Evolutionary conservation across 176 grass and related monocot genomes (phyloP).

Genomic region (Areca catechu): DNA sequence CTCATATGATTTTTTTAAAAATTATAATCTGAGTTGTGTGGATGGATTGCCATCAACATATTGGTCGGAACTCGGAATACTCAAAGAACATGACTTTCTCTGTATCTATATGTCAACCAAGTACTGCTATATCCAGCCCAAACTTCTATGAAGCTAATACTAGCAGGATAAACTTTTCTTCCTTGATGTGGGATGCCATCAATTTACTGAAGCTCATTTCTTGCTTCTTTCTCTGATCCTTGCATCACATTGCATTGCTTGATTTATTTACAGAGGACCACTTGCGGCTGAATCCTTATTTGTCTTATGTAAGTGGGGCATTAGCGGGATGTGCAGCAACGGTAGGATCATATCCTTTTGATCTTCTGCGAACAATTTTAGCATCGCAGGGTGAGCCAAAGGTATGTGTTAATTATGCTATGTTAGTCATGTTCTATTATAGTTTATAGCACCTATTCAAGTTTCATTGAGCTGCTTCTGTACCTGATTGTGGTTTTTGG

Average conservation of each 20-base stretch:
- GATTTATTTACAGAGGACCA: conserved; percentile 65
- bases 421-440: not conserved
- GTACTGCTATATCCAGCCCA: too few relatives aligned
- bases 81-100: too few relatives aligned
- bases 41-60: too few relatives aligned
- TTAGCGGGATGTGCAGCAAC: conserved; percentile 87
- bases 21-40: too few relatives aligned
- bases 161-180: too few relatives aligned
- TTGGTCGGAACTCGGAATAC: too few relatives aligned
- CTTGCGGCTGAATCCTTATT: conserved; percentile 76
- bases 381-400: conserved; percentile 99
- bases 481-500: too few relatives aligned
- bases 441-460: not conserved
- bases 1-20: too few relatives aligned
- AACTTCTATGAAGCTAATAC: too few relatives aligned
- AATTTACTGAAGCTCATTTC: not conserved
- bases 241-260: not conserved
- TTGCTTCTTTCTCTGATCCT: not conserved
- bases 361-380: conserved; percentile 96
- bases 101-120: too few relatives aligned
- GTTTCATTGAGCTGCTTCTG: not conserved
- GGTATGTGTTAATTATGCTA: conserved; percentile 37
- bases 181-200: too few relatives aligned
- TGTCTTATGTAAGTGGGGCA: conserved; percentile 91
- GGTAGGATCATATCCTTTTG: conserved; percentile 93